phyloP scores from a whole-genome alignment of 257 asterid species.

The Pogostemon cablin region DNA sequence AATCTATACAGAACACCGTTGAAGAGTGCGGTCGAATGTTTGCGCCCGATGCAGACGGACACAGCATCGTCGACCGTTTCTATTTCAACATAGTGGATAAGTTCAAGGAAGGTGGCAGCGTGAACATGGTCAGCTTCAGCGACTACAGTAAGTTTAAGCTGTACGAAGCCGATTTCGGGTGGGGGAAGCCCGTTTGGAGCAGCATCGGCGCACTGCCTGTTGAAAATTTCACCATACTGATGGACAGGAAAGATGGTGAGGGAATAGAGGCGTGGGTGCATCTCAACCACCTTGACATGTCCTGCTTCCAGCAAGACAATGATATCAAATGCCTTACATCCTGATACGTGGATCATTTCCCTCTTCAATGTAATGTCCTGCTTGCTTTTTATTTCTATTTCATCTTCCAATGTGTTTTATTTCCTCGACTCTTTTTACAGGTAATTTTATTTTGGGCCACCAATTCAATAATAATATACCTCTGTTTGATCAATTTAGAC shows the following conservation, averaged over 20 bases:
- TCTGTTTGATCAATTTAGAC: no score
- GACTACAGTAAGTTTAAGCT: constrained; percentile 36
- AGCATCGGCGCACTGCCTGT: no score
- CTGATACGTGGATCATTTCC: no score
- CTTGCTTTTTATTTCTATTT: no score
- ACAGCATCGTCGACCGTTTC: background rate
- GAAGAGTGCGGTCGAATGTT: background rate
- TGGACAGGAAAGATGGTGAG: constrained; percentile 27
- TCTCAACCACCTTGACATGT: constrained; percentile 26
- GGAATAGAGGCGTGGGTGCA: constrained; percentile 41
- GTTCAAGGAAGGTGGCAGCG: background rate
- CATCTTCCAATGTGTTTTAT: no score
- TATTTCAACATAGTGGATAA: background rate
- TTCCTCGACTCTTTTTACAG: no score
- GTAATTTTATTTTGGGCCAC: no score
- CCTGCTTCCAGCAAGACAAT: constrained; percentile 18
- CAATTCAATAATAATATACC: no score
- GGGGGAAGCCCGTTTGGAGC: constrained; percentile 34
- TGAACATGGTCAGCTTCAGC: constrained; percentile 9
- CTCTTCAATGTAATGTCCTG: no score
- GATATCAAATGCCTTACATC: background rate
- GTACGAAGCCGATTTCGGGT: constrained; percentile 36
- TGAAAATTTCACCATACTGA: background rate
- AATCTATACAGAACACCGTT: background rate
- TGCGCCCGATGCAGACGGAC: no score